Percentiles rank a stretch among this genome's conserved stretches.
Conservation (phyloP, 805 yeast genomes). For the Myxozyma neotropica region DNA sequence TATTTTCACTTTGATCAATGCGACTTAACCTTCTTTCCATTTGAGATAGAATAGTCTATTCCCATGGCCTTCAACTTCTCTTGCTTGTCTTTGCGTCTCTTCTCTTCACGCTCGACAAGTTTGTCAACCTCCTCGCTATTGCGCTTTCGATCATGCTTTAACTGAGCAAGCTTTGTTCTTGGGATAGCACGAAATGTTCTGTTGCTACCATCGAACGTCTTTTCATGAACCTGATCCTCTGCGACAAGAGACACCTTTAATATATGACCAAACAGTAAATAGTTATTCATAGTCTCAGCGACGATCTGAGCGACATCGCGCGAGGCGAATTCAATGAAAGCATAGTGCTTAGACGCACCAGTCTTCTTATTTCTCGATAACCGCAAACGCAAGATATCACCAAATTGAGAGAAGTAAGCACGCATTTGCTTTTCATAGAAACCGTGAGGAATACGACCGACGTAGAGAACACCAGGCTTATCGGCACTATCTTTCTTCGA, state of each 20-base stretch:
- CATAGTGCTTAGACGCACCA: constrained; percentile 90
- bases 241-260: constrained; percentile 67
- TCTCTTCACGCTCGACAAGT: constrained; percentile 52
- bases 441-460: constrained; percentile 92
- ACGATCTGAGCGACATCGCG: constrained; percentile 82
- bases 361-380: constrained; percentile 87
- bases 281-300: constrained; percentile 94
- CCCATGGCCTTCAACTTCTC: constrained; percentile 58
- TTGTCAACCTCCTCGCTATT: constrained; percentile 58
- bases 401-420: constrained; percentile 87
- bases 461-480: constrained; percentile 57
- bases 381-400: constrained; percentile 74
- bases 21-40: constrained; percentile 15
- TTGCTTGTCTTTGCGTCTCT: constrained; percentile 50
- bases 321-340: constrained; percentile 79
- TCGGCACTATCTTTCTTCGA: constrained; percentile 32
- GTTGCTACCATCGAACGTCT: constrained; percentile 61
- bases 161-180: constrained; percentile 57
- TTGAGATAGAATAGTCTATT: constrained; percentile 50
- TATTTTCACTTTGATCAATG: neutral
- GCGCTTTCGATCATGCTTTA: constrained; percentile 60
- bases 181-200: constrained; percentile 60
- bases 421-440: constrained; percentile 75
- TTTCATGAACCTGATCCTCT: constrained; percentile 45
- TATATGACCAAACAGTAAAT: constrained; percentile 83